Evolutionary conservation across 2,329 filamentous ascomycete species (phyloP), one percentile per base, ranked within the genome.

Genomic region (Neocatenulostroma microsporum): DNA sequence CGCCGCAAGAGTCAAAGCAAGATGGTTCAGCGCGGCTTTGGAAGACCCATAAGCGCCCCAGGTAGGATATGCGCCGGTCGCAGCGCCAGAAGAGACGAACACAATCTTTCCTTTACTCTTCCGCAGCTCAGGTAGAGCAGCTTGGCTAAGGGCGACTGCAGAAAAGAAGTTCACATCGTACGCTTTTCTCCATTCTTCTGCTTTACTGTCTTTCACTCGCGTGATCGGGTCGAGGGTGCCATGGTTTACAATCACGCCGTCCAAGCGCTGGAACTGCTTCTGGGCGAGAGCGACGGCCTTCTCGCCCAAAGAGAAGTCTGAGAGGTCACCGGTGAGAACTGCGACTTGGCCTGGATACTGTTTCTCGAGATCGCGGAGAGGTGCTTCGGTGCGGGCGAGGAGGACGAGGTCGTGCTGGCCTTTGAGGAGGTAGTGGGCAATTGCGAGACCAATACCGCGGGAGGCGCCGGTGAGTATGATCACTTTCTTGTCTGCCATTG

Each of bases 131-230:
- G 77, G 74, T 12, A 94, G 69, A 2, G 78, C 75, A 13, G 81
- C 77, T 63, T 84, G 77, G 66, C 93, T 84, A 60, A 95, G 68
- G 21, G 78, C 79, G 29, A 95, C 67, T 19, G 78, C 78, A 48
- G 85, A 89, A 58, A 95, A 87, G 50, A 96, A 78, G 58, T 96
- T 96, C 44, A 86, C 69, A 49, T 94, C 80, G 61, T 86, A 95
- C 7, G 74, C 68, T 2, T 66, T 62, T 53, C 78, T 80, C 84
- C 88, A 95, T 42, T 83, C 80, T 25, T 82, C 77, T 0, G 78
- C 55, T n/a, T 75, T 73, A 12, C 73, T 70, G 37, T 89, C 74
- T 3, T 66, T 76, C 29, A 96, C 66, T 40, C 74, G 76, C 34
- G 75, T 76, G 28, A 93, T 79, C 1, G 86, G 83, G n/a, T 78